Conservation (phyloP, 163 green algal species). For the Chlamydomonas reinhardtii region DNA sequence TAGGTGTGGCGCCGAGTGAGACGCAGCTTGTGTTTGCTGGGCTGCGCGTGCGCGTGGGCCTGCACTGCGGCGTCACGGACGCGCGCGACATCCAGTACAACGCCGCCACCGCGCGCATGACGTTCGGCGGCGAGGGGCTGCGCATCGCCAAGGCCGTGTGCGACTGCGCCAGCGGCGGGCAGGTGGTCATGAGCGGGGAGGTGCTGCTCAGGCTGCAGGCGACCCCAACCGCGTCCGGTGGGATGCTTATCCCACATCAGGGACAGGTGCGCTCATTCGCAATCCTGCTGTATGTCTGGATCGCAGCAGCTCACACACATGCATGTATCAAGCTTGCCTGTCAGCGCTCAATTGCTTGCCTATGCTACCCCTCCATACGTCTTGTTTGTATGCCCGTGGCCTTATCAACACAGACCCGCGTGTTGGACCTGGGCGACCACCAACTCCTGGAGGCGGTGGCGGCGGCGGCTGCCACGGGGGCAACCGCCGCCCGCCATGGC, state of each 20-base stretch:
- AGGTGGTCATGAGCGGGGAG: background rate
- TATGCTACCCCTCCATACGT: too few relatives aligned
- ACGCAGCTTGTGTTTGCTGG: background rate
- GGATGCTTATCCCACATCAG: too few relatives aligned
- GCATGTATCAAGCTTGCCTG: too few relatives aligned
- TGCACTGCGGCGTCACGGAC: background rate
- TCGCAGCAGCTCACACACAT: too few relatives aligned
- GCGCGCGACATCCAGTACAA: background rate
- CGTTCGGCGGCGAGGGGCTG: background rate
- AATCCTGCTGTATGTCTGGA: too few relatives aligned
- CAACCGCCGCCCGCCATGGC: background rate
- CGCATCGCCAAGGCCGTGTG: background rate
- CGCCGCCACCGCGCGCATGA: background rate
- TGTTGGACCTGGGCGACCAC: slow-evolving; percentile 24
- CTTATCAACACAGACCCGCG: too few relatives aligned
- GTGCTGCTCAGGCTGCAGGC: background rate
- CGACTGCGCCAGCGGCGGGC: background rate
- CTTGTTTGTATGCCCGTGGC: too few relatives aligned
- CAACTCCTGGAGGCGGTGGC: background rate
- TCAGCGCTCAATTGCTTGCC: too few relatives aligned
- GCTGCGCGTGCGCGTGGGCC: background rate
- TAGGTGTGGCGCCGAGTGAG: too few relatives aligned
- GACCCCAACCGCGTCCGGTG: too few relatives aligned
- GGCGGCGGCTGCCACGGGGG: background rate
- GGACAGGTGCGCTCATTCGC: too few relatives aligned